A percentile compares a stretch with the other conserved stretches of the same genome.
Conservation (phyloP, 2,329 filamentous ascomycete species). For the Tetracladium maxilliforme region DNA sequence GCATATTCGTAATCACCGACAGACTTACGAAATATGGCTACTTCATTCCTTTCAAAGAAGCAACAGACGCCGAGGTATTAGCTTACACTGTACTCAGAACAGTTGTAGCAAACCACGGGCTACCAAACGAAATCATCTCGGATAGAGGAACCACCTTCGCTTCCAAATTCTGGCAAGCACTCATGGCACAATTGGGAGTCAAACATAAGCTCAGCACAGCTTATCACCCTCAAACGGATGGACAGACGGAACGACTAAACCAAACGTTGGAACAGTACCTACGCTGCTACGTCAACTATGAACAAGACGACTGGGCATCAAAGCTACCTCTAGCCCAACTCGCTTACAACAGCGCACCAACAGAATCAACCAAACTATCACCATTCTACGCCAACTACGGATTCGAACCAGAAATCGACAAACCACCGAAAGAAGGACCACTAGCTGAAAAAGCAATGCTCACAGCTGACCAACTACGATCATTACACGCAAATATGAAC, state of each 20-base stretch:
- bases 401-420: too few species aligned
- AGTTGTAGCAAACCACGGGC: too few species aligned
- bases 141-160: constrained; percentile 6
- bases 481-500: too few species aligned
- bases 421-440: too few species aligned
- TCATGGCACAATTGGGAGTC: constrained; percentile 2
- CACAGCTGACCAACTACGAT: too few species aligned
- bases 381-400: constrained; percentile 6
- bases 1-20: too few species aligned
- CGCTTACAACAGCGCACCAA: constrained; percentile 4
- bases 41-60: too few species aligned
- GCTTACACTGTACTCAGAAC: too few species aligned
- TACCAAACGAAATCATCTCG: constrained; percentile 4
- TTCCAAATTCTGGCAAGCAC: constrained; percentile 6
- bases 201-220: constrained; percentile 4
- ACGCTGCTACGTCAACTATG: constrained; percentile 5
- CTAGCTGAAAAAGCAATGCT: too few species aligned
- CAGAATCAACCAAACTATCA: constrained; percentile 3
- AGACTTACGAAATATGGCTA: too few species aligned
- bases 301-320: constrained; percentile 7
- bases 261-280: constrained; percentile 7
- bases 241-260: constrained; percentile 8
- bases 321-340: constrained; percentile 6
- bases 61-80: too few species aligned
- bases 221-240: constrained; percentile 6